Percentiles rank a stretch among this genome's conserved stretches.
These are phyloP conservation scores for Hemisphaericaspora subhashii DNA, from an alignment of 1,139 yeast species.

Conservation along the genomic window DNA sequence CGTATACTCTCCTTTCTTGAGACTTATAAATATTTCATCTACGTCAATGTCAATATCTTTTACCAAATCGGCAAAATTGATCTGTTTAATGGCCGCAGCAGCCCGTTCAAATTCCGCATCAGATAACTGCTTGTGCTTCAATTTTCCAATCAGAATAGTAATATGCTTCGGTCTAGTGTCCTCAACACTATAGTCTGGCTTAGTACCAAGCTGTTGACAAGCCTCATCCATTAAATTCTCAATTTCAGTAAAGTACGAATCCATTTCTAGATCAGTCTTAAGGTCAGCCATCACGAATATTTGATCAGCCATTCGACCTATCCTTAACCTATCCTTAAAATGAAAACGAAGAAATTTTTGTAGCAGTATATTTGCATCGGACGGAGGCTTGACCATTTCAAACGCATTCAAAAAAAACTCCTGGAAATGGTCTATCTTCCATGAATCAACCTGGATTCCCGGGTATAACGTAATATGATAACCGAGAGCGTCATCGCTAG, in stretches of 20 bases:
- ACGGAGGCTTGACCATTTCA: background rate
- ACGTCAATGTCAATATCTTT: slow-evolving; percentile 5
- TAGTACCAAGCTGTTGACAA: background rate
- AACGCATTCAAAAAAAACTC: background rate
- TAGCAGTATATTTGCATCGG: background rate
- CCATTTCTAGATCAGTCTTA: slow-evolving; percentile 1
- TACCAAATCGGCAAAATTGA: slow-evolving; percentile 5
- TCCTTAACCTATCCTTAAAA: slow-evolving; percentile 1
- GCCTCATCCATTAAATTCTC: background rate
- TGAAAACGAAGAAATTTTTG: slow-evolving; percentile 5
- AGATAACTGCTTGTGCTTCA: slow-evolving; percentile 1
- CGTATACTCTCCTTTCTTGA: background rate
- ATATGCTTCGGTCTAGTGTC: slow-evolving; percentile 5
- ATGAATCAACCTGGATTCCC: background rate
- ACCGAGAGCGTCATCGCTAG: too few relatives aligned
- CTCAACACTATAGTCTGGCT: background rate
- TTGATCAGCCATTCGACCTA: background rate
- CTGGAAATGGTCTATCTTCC: background rate
- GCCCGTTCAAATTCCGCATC: background rate
- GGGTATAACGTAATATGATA: slow-evolving; percentile 7
- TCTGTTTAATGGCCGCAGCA: background rate
- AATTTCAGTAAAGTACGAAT: background rate
- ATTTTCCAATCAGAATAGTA: slow-evolving; percentile 9
- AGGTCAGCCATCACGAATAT: slow-evolving; percentile 4
- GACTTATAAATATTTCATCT: background rate